phyloP scores from a whole-genome alignment of 202 grass and related monocot genomes.

The Hordeum pubiflorum region DNA sequence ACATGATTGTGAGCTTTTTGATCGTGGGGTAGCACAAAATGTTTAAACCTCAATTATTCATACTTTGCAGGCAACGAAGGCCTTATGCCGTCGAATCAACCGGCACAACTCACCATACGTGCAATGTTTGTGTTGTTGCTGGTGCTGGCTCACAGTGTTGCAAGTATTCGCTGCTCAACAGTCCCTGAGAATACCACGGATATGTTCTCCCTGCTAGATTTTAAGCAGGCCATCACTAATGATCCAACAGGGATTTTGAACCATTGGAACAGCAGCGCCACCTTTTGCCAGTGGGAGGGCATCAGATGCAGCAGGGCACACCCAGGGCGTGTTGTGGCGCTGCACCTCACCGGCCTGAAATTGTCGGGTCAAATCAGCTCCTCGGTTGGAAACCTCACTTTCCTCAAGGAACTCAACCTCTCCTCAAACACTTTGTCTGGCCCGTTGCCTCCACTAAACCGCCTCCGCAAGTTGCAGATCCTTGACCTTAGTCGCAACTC shows the following conservation, averaged over 20 bases:
- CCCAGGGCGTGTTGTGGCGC: background rate
- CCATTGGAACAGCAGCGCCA: background rate
- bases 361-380: background rate
- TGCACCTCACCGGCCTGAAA: background rate
- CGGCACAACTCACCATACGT: background rate
- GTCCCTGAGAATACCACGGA: background rate
- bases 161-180: background rate
- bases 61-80: background rate
- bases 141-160: background rate
- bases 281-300: background rate
- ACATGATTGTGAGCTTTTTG: too few species aligned
- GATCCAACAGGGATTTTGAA: background rate
- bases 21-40: too few species aligned
- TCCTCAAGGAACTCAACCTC: background rate
- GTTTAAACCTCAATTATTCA: background rate
- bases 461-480: background rate
- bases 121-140: background rate
- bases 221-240: background rate
- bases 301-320: background rate
- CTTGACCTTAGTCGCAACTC: background rate
- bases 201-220: background rate
- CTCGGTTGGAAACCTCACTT: constrained; percentile 13
- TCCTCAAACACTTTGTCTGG: background rate
- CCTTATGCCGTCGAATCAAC: background rate
- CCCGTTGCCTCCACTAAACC: background rate